Evolutionary conservation across 2,329 filamentous ascomycete genomes (phyloP).

Genomic region (Drechslera avenae): DNA sequence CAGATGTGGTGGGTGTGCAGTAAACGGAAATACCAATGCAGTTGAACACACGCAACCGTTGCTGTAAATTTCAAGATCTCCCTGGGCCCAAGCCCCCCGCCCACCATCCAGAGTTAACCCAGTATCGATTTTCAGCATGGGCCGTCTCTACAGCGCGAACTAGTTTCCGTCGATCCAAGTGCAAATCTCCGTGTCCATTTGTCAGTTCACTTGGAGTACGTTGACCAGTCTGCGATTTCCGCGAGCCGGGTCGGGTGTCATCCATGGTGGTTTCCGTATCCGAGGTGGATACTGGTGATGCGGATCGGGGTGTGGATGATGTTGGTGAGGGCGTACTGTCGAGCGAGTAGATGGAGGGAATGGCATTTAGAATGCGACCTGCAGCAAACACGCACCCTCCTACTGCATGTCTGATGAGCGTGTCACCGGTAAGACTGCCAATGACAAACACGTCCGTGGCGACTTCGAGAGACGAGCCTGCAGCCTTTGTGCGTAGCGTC

Average conservation of each 20-base stretch:
- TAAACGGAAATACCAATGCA: background rate
- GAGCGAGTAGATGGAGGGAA: conserved; percentile 27
- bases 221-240: conserved; percentile 11
- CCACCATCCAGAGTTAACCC: conserved; percentile 46
- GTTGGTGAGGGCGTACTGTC: conserved; percentile 16
- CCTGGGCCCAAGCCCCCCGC: conserved; percentile 37
- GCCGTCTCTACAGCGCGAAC: conserved; percentile 35
- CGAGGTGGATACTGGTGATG: conserved; percentile 25
- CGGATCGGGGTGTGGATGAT: conserved; percentile 29
- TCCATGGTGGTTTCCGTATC: conserved; percentile 17
- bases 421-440: conserved; percentile 65
- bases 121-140: conserved; percentile 36
- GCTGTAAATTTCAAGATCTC: background rate
- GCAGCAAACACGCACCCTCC: conserved; percentile 64
- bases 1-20: background rate
- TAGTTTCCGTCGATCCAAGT: conserved; percentile 45
- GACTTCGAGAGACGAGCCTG: conserved; percentile 57
- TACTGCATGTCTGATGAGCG: conserved; percentile 63
- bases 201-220: conserved; percentile 31
- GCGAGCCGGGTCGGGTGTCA: conserved; percentile 9
- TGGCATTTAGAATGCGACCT: conserved; percentile 52
- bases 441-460: conserved; percentile 60
- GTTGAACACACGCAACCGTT: background rate
- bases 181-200: conserved; percentile 48
- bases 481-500: conserved; percentile 59